Evolutionary conservation across 1,284 basidiomycete genomes (phyloP), one percentile per base, ranked within the genome.

Genomic region (Ceratobasidium sp.): DNA sequence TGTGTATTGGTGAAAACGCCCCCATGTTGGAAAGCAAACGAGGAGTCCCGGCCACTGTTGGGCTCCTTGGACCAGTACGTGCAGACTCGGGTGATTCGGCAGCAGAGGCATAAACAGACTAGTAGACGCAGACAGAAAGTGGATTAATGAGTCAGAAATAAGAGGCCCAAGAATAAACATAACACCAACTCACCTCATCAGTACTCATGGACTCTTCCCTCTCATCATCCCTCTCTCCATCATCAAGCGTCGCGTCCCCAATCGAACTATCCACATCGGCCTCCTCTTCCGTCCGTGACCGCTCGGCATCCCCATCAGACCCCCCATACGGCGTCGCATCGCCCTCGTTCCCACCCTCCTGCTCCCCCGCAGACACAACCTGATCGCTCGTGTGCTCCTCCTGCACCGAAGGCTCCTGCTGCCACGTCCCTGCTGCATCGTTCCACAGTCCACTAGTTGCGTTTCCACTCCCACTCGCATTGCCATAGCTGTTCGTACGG

Each of bases 81-180:
- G 18, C 46, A 21, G 32, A 47, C 38, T 62, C n/a, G 21, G 64
- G 50, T 16, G 64, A 57, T n/a, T 69, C 64, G 38, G 52, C 52
- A 18, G 64, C 64, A 57, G 64, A 69, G n/a, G 64, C 64, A 46
- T 69, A 69, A 28, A n/a, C 43, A 7, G 64, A 69, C 64, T 69
- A 32, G 11, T 38, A 38, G 35, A 11, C 35, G 35, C 35, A 11
- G 23, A 46, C 54, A 57, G 23, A 44, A 28, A 32, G 32, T 49
- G 9, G 47, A n/a, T 35, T 18, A 35, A 9, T 50, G 11, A 44
- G 30, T 28, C 35, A n/a, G 1, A n/a, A 47, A 11, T n/a, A 35
- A 58, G 1, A 58, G 14, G 23, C 16, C 11, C 35, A 38, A 26
- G 11, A 30, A 21, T 11, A 54, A 32, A 41, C 38, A 43, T 9